Base-by-base conservation (phyloP, 768 basidiomycete genomes). In the Russula ochroleuca region DNA sequence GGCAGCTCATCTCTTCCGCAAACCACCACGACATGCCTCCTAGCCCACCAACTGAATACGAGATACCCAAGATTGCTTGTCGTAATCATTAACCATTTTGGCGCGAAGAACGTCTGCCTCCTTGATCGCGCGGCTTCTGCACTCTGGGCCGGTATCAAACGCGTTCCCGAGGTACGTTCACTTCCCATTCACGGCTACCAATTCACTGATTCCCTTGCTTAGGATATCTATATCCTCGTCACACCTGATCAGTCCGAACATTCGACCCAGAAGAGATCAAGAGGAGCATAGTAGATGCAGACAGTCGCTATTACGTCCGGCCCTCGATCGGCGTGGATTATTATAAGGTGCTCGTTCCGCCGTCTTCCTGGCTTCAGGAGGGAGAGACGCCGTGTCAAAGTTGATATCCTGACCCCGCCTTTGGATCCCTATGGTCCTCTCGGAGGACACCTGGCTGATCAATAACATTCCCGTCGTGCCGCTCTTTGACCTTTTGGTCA, bases 321-420 rank as follows among this genome's bases (percentile, higher is more conserved):
- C n/a, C n/a, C n/a, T n/a, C n/a, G n/a, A n/a, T 35, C 15, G 10
- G 28, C 43, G 33, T 23, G 47, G 31, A 5, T 0, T 38, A 5
- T 0, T 38, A 61, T 28, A 17, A 37, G 5, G 28, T 61, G 23
- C 61, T 61, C 52, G n/a, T 61, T 38, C 40, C 56, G 61, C 19
- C 53, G 47, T 41, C 53, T 56, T 11, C 61, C 45, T 15, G 61
- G 54, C 17, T 62, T 47, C 45, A 15, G 14, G 54, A 40, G 5
- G 23, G 21, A 31, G n/a, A 5, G 48, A 8, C 61, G 57, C 8
- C 11, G 21, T 15, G 58, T 60, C 23, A 59, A 60, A 14, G 52
- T 60, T 11, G 63, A 64, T 15, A 61, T 64, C 28, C 52, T 64
- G 2, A 35, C 60, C 43, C 58, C 21, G 4, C 9, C 52, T 60